Base-by-base conservation (phyloP, 1,284 basidiomycete species). In the Austroboletus rostrupii region DNA sequence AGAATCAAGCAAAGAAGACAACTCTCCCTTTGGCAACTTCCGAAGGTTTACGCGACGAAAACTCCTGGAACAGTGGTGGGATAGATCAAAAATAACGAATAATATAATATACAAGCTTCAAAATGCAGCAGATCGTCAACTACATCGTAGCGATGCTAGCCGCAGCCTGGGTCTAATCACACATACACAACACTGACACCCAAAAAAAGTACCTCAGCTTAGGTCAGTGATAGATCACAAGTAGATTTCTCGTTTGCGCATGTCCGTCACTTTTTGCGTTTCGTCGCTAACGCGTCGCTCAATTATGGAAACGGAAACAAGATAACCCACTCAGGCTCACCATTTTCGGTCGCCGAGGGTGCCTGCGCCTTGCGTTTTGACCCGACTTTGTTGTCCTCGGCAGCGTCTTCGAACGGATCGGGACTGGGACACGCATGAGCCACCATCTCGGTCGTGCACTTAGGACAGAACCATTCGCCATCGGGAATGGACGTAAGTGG, bases 401-500 rank as follows among this genome's bases (percentile, higher is more conserved):
- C 19, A 32, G 31, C 43, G 21, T 54, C 55, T 36, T 54, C 47
- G 11, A 53, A 36, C n/a, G 47, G 1, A 41, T 59, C 55, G 26
- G 52, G 40, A 26, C 53, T 43, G 13, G 49, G 42, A 48, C 16
- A 56, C 35, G 58, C 60, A 14, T 67, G 63, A 36, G 61, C 62
- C 56, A 16, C 16, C 50, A 59, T 60, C 42, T 66, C 66, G 41
- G 52, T 48, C 7, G 47, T 52, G 42, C 92, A 95, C 44, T 77
- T 73, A 0, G 87, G 83, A 61, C 92, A 95, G 76, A 94, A 95
- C 92, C 92, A 96, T 67, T 94, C 90, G 33, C 90, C 94, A 20
- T 91, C 89, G 0, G 95, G 95, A 14, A 95, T 73, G 1, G 75
- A 81, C 14, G 71, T 65, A 44, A 98, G 70, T 3, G 91, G 90